Evolutionary conservation across 1,284 basidiomycete species (phyloP).

Genomic region (Cryptococcus sp.): DNA sequence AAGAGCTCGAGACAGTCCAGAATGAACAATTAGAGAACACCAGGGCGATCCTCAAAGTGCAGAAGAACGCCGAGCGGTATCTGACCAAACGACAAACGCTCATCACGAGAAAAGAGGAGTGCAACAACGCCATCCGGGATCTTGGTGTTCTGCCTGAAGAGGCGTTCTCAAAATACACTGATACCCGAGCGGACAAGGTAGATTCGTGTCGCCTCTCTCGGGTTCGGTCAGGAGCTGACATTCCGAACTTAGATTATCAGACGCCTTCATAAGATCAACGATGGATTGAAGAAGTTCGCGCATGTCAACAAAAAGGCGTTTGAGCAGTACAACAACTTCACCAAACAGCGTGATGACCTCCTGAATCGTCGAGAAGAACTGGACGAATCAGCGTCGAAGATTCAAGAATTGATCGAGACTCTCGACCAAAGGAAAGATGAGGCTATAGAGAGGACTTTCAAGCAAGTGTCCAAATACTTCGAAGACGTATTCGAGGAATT

Average conservation of each 20-base stretch:
- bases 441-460: conserved; percentile 96
- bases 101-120: conserved; percentile 81
- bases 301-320: conserved; percentile 99
- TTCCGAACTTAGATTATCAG: conserved; percentile 69
- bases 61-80: conserved; percentile 93
- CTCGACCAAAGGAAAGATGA: conserved; percentile 97
- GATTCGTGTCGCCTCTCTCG: conserved; percentile 30
- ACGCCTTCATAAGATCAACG: conserved; percentile 85
- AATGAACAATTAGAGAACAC: conserved; percentile 81
- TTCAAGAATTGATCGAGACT: conserved; percentile 91
- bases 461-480: conserved; percentile 95
- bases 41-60: conserved; percentile 79
- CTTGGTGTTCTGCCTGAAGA: conserved; percentile 95
- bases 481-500: conserved; percentile 95
- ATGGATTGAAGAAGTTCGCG: conserved; percentile 90
- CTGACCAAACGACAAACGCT: conserved; percentile 87
- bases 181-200: conserved; percentile 78
- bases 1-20: conserved; percentile 73
- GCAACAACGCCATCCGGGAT: conserved; percentile 90
- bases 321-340: conserved; percentile 97
- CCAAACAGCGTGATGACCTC: conserved; percentile 92
- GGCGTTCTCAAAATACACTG: conserved; percentile 92
- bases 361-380: conserved; percentile 83
- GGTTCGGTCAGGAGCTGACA: conserved; percentile 1
- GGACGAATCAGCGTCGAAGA: conserved; percentile 82